Evolutionary conservation across 345 rosid genomes (phyloP).

Genomic region (Gossypium australe): DNA sequence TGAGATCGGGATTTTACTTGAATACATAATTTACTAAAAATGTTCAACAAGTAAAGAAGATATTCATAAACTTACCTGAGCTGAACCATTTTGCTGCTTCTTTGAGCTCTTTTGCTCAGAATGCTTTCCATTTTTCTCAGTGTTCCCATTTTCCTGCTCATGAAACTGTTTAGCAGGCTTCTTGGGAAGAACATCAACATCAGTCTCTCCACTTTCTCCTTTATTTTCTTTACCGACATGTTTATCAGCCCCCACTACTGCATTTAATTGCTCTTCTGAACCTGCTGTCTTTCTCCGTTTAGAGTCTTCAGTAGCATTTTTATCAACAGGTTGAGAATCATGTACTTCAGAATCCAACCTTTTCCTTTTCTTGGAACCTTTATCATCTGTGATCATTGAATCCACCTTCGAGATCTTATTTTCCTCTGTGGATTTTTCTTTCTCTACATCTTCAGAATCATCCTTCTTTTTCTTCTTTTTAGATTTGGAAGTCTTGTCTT

Average conservation of each 20-base stretch:
- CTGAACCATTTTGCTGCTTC: constrained; percentile 45
- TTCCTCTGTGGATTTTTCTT: constrained; percentile 20
- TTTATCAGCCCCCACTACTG: constrained; percentile 14
- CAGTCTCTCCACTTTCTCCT: not conserved
- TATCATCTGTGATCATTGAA: constrained; percentile 20
- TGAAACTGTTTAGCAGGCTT: constrained; percentile 30
- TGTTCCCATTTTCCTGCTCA: constrained; percentile 28
- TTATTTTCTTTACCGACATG: constrained; percentile 9
- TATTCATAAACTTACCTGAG: constrained; percentile 39
- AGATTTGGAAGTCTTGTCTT: constrained; percentile 15
- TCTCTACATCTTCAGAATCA: constrained; percentile 12
- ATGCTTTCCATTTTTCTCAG: constrained; percentile 33
- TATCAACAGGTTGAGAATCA: constrained; percentile 21
- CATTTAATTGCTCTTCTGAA: constrained; percentile 26
- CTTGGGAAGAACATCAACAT: constrained; percentile 8
- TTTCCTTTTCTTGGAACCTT: constrained; percentile 71
- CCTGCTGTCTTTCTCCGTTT: constrained; percentile 45
- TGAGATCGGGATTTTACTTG: not conserved
- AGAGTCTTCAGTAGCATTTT: constrained; percentile 40
- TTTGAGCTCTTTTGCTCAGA: constrained; percentile 36
- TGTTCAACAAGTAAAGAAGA: not conserved
- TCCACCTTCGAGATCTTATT: constrained; percentile 20
- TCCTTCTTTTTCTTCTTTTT: constrained; percentile 23
- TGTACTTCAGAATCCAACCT: constrained; percentile 46
- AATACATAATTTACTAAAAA: not conserved